A percentile compares a stretch with the other conserved stretches of the same genome.
Conservation (phyloP, 2,329 filamentous ascomycete species). For the Lomentospora prolificans region DNA sequence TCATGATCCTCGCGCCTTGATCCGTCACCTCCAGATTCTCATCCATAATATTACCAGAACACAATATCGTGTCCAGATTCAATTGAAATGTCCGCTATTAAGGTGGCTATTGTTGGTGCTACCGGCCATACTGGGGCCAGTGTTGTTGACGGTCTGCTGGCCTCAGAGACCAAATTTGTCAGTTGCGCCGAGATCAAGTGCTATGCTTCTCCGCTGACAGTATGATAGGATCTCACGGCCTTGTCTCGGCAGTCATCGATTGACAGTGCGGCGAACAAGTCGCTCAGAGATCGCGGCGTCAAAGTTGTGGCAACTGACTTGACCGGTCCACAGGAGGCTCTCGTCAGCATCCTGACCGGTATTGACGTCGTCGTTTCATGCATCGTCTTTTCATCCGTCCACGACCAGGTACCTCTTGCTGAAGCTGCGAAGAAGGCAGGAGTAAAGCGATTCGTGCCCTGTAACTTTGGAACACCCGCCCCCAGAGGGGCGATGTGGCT, state of each 20-base stretch:
- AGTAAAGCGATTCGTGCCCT: conserved; percentile 42
- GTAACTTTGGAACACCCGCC: conserved; percentile 35
- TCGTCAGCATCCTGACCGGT: conserved; percentile 29
- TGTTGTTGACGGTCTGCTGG: conserved; percentile 28
- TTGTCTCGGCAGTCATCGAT: conserved; percentile 35
- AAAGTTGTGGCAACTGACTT: conserved; percentile 33
- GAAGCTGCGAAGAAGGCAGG: conserved; percentile 38
- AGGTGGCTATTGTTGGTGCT: conserved; percentile 27
- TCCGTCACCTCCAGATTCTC: too few species aligned
- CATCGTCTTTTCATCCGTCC: conserved; percentile 23
- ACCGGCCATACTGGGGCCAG: conserved; percentile 30
- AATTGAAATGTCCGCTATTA: too few species aligned
- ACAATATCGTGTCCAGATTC: too few species aligned
- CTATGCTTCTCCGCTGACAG: background rate
- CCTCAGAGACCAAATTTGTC: conserved; percentile 19
- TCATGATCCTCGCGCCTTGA: too few species aligned
- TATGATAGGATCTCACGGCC: conserved; percentile 33
- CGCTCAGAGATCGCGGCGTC: conserved; percentile 31
- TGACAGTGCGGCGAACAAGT: conserved; percentile 31
- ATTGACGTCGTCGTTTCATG: conserved; percentile 35
- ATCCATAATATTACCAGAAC: too few species aligned
- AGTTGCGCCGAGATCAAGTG: conserved; percentile 3
- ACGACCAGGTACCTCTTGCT: conserved; percentile 34
- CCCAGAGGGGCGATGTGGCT: conserved; percentile 27
- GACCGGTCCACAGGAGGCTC: conserved; percentile 25